These are phyloP conservation scores for Colletotrichum orchidophilum DNA, from an alignment of 2,329 filamentous ascomycete species.

Conservation along the genomic window DNA sequence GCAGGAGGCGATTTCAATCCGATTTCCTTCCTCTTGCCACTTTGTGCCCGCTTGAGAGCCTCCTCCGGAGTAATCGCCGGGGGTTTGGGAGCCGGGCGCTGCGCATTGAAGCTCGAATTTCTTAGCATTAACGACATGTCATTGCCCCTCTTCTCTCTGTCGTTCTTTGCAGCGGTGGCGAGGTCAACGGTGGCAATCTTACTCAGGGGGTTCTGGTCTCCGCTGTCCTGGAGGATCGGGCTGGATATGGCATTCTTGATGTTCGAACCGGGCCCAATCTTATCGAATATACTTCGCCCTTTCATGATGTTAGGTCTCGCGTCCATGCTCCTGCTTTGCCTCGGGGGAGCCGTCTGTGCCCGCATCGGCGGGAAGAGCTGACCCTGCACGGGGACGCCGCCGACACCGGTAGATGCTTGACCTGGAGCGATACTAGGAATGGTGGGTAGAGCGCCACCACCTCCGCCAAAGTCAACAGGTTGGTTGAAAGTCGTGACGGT, in stretches of 20 bases:
- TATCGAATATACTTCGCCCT: constrained; percentile 43
- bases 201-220: constrained; percentile 50
- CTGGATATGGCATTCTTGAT: constrained; percentile 58
- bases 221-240: constrained; percentile 53
- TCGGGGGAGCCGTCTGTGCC: constrained; percentile 38
- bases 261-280: constrained; percentile 37
- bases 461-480: constrained; percentile 40
- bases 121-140: constrained; percentile 42
- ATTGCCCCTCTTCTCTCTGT: constrained; percentile 51
- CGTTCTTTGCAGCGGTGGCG: constrained; percentile 56
- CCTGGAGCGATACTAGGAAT: constrained; percentile 50
- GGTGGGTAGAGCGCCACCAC: constrained; percentile 44
- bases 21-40: constrained; percentile 50
- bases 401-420: constrained; percentile 47
- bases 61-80: constrained; percentile 46
- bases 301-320: constrained; percentile 32
- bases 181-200: constrained; percentile 61
- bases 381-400: constrained; percentile 50
- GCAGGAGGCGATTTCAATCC: constrained; percentile 24
- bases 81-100: constrained; percentile 48
- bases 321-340: constrained; percentile 34
- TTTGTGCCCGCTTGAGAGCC: constrained; percentile 45
- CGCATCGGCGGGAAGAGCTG: constrained; percentile 54
- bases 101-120: constrained; percentile 44
- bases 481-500: constrained; percentile 49